Conservation (phyloP, 805 yeast species). For the Hanseniaspora lachancei region DNA sequence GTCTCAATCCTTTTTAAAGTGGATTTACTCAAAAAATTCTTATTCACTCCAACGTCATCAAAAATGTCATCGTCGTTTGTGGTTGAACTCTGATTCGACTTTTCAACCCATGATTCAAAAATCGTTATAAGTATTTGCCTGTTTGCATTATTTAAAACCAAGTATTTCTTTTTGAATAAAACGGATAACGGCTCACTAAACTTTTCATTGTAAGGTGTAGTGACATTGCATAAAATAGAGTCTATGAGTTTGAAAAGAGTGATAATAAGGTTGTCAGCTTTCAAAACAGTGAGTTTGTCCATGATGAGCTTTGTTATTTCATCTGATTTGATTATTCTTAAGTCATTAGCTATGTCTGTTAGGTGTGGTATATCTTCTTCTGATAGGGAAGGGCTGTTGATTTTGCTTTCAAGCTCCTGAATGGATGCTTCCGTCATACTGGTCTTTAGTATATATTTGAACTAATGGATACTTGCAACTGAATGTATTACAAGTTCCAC, state of each 20-base stretch:
- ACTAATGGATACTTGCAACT: too few relatives aligned
- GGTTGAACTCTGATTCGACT: constrained; percentile 24
- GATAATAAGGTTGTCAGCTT: constrained; percentile 1
- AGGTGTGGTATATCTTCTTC: not conserved
- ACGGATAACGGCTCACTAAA: constrained; percentile 29
- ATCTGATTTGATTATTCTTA: constrained; percentile 3
- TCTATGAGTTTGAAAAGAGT: constrained; percentile 1
- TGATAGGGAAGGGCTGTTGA: not conserved
- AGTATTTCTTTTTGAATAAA: constrained; percentile 62
- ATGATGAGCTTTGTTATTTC: not conserved
- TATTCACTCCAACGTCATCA: not conserved
- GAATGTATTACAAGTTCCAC: too few relatives aligned
- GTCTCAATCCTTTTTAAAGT: constrained; percentile 60
- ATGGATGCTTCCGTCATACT: not conserved
- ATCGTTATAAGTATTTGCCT: constrained; percentile 62
- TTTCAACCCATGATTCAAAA: constrained; percentile 77
- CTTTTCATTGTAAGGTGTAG: constrained; percentile 1
- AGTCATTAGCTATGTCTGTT: constrained; percentile 6
- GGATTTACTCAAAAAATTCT: constrained; percentile 59
- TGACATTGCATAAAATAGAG: not conserved
- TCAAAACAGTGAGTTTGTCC: not conserved
- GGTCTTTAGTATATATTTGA: not conserved
- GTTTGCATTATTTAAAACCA: constrained; percentile 63
- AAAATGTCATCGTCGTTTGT: constrained; percentile 10
- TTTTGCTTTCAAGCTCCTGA: not conserved